These are phyloP conservation scores for Linnemannia elongata DNA, from an alignment of 192 early-diverging fungal genomes.

Conservation along the genomic window DNA sequence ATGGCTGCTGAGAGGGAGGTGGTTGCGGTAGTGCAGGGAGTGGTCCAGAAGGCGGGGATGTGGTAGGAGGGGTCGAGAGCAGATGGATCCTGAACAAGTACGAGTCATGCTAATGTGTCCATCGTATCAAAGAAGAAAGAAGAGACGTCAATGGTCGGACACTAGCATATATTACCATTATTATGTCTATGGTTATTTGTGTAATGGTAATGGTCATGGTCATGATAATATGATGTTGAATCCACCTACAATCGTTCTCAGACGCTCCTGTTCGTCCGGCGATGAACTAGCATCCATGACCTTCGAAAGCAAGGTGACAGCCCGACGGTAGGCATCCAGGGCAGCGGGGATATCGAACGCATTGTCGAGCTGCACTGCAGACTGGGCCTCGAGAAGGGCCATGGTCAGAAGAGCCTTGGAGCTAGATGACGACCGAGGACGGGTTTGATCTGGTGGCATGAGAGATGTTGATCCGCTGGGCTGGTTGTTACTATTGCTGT, in stretches of 20 bases:
- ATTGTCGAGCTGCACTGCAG: constrained; percentile 51
- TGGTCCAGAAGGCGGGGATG: constrained; percentile 11
- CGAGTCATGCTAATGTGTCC: constrained; percentile 37
- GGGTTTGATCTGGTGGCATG: constrained; percentile 31
- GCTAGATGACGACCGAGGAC: constrained; percentile 46
- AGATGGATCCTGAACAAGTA: constrained; percentile 49
- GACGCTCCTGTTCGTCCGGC: constrained; percentile 42
- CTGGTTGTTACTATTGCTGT: neutral
- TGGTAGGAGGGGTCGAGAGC: constrained; percentile 45
- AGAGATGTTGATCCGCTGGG: constrained; percentile 16
- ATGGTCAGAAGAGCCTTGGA: constrained; percentile 46
- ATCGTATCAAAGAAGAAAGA: neutral
- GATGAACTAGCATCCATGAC: constrained; percentile 53
- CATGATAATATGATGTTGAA: neutral
- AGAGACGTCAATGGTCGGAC: neutral
- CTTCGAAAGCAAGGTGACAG: constrained; percentile 39
- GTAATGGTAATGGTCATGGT: neutral
- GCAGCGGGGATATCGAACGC: constrained; percentile 38
- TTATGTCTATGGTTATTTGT: neutral
- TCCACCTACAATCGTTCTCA: constrained; percentile 44
- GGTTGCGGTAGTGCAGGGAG: constrained; percentile 17
- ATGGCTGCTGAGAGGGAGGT: constrained; percentile 31
- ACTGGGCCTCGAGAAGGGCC: constrained; percentile 49
- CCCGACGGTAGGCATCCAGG: constrained; percentile 34
- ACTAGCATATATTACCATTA: too few relatives aligned